Evolutionary conservation across 306 rosid species (phyloP), one percentile per base, ranked within the genome.

Genomic region (Gillenia trifoliata): DNA sequence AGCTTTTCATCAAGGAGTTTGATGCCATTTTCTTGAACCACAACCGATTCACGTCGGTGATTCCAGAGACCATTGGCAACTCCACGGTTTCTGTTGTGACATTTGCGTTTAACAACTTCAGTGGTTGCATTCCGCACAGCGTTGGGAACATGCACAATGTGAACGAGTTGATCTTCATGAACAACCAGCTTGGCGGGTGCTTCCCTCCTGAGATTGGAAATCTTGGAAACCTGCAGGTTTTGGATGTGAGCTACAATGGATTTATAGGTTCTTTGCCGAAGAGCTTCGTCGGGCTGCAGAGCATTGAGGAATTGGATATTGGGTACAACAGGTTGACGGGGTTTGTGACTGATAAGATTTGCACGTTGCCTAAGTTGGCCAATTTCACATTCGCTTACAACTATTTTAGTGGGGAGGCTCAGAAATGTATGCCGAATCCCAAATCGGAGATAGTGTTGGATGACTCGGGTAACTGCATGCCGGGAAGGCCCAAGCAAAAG

Each of bases 121-220:
- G 57, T 16, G 93, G 97, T 2, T 93, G 98, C 57, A 85, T 93
- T 73, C 96, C 97, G 4, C 79, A 52, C 3, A 62, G 85, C 26
- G 74, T 93, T 12, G 92, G 89, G 22, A 68, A 84, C 49, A 88
- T 91, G 93, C 34, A 1, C 30, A 81, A 86, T 67, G 54, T 91
- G 89, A 85, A 91, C 47, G 92, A 91, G 80, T 20, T 91, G 11
- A 2, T 93, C 0, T 85, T 93, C 71, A 2, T 77, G 59, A 84
- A 88, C 5, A 93, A 91, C 65, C 57, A 6, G 2, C 78, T 93
- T 1, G 28, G 76, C 6, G 98, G 98, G 22, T 93, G 97, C 66
- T 63, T 89, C 26, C 97, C 96, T 5, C 64, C 26, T n/a, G 97
- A 91, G 80, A 43, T 93, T 75, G 91, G 92, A 13, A 1, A 68